Evolutionary conservation across 2,329 filamentous ascomycete species (phyloP).

Genomic region (Colletotrichum melonis): DNA sequence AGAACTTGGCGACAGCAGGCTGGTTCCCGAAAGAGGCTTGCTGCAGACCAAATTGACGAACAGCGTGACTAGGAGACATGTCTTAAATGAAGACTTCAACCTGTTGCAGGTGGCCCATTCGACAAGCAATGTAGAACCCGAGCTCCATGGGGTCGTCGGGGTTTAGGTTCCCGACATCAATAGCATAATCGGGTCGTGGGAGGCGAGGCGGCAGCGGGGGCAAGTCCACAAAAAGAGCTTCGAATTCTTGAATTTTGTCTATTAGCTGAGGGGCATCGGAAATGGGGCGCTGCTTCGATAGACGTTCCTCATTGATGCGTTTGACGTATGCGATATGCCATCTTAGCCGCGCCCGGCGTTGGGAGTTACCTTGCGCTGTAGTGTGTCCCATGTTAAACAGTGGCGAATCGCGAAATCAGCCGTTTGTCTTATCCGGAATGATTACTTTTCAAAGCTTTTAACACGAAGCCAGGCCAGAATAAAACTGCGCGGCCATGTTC

Average conservation of each 20-base stretch:
- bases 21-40: conserved; percentile 12
- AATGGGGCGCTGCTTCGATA: background rate
- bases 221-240: background rate
- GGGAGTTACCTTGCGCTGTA: background rate
- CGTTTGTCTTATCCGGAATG: too few relatives aligned
- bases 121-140: conserved; percentile 1
- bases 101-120: background rate
- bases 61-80: background rate
- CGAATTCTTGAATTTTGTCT: background rate
- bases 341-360: background rate
- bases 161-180: background rate
- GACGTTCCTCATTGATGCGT: background rate
- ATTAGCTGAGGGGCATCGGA: background rate
- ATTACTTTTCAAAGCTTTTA: background rate
- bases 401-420: fast-evolving
- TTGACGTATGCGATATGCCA: background rate
- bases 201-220: background rate
- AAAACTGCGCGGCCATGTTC: too few relatives aligned
- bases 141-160: background rate
- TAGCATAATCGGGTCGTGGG: background rate
- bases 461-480: background rate
- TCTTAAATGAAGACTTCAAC: background rate
- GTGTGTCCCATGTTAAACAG: background rate
- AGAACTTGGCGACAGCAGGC: background rate
- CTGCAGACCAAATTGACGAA: conserved; percentile 11